Conservation (phyloP, 139 green algal species). For the Chlorella sp. region DNA sequence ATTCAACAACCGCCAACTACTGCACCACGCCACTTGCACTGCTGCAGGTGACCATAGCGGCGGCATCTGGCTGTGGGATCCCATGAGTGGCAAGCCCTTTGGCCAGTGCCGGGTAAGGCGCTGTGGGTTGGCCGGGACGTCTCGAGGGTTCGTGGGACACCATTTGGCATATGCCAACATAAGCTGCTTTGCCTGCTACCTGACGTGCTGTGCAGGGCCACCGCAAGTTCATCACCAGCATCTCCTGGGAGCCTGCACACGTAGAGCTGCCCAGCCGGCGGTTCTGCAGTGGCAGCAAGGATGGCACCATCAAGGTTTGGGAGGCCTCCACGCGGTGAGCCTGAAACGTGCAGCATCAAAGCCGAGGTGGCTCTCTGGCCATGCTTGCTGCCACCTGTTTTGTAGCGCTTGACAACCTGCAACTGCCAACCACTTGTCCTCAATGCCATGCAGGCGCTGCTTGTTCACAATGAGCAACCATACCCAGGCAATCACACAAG, state of each 20-base stretch:
- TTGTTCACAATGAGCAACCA: slow-evolving; percentile 72
- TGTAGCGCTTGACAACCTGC: not conserved
- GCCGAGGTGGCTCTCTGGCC: not conserved
- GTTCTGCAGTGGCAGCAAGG: slow-evolving; percentile 84
- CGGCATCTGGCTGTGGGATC: slow-evolving; percentile 89
- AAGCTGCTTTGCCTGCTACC: slow-evolving; percentile 68
- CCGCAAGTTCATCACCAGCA: slow-evolving; percentile 90
- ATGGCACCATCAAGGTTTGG: slow-evolving; percentile 81
- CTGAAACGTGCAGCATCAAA: not conserved
- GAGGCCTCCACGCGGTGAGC: slow-evolving; percentile 39
- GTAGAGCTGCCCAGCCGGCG: slow-evolving; percentile 69
- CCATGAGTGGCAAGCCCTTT: slow-evolving; percentile 55
- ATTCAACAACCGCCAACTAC: too few species aligned
- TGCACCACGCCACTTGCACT: not conserved
- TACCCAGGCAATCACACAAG: slow-evolving; percentile 75
- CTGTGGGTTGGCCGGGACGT: not conserved
- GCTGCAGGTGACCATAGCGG: slow-evolving; percentile 81
- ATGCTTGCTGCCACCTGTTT: not conserved
- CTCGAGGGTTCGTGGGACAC: slow-evolving; percentile 39
- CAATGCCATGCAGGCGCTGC: slow-evolving; percentile 36
- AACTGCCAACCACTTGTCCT: not conserved
- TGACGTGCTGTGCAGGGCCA: slow-evolving; percentile 67
- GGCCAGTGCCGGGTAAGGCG: slow-evolving; percentile 71
- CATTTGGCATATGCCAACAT: slow-evolving; percentile 94
- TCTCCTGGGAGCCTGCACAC: slow-evolving; percentile 97